Evolutionary conservation across 495 filamentous ascomycete species (phyloP), one percentile per base, ranked within the genome.

Genomic region (Podospora comata): DNA sequence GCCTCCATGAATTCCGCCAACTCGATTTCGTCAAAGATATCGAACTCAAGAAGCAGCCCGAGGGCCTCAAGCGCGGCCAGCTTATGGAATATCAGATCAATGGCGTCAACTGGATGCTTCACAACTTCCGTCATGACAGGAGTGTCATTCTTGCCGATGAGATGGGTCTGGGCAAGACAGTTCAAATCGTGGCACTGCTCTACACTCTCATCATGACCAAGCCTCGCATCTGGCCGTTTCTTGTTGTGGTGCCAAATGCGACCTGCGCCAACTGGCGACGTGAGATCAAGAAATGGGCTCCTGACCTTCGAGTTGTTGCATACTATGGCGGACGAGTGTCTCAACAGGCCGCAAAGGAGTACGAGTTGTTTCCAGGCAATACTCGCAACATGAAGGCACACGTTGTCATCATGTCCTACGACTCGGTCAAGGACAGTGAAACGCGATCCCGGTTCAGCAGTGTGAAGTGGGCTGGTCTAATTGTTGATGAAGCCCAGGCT

Each of bases 111-210:
- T 99, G 95, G 93, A 86, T 98, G n/a, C 90, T 96, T 67, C 97
- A 92, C 76, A 94, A 92, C 75, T 97, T 92, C 82, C 87, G 91
- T 68, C 80, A 86, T 60, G 82, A 89, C 68, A 85, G 91, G 68
- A 98, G 96, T 72, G 90, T 90, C n/a, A 95, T 99, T 72, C 86
- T 99, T 2, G 96, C 96, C 2, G 96, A 99, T 72, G 96, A 99
- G 75, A 99, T 99, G 96, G 96, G 96, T 4, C 87, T 99, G 11
- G 96, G 96, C 28, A 99, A 99, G 82, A 99, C 96, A 0, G 91
- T 99, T 60, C 96, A 99, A 76, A 87, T 97, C 62, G 93, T 99
- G 65, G 88, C 87, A 2, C 85, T 96, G 62, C 80, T 99, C 9
- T 86, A 91, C 9, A 87, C 90, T 16, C 77, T 99, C n/a, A 85